Percentiles rank a stretch among this genome's conserved stretches.
phyloP scores from a whole-genome alignment of 2,329 filamentous ascomycete species.

The Colletotrichum tamarilloi region DNA sequence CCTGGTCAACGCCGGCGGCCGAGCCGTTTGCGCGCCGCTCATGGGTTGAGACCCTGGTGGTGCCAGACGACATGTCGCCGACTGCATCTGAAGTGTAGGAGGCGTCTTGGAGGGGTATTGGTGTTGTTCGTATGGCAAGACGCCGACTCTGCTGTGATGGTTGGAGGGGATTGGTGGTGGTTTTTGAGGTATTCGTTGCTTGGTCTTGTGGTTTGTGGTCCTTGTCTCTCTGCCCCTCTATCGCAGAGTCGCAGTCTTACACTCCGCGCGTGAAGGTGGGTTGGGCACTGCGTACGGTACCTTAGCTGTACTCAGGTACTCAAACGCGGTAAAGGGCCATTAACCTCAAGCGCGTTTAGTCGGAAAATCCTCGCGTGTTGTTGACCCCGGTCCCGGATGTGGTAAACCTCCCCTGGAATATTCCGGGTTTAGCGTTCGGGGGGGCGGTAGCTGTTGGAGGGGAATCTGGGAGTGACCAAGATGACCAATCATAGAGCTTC shows the following conservation, averaged over 20 bases:
- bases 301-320: not conserved
- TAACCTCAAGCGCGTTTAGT: constrained; percentile 30
- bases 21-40: constrained; percentile 54
- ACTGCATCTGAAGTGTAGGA: constrained; percentile 47
- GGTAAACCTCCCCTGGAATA: constrained; percentile 21
- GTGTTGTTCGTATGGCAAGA: not conserved
- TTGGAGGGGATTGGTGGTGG: not conserved
- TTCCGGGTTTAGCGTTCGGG: constrained; percentile 26
- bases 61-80: constrained; percentile 54
- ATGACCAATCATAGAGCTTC: constrained; percentile 25
- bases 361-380: constrained; percentile 35
- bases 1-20: constrained; percentile 43
- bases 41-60: constrained; percentile 52
- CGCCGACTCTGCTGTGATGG: not conserved
- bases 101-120: not conserved
- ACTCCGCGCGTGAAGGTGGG: not conserved
- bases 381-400: constrained; percentile 17
- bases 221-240: constrained; percentile 28
- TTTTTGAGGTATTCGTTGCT: not conserved
- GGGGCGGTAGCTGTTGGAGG: constrained; percentile 9
- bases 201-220: not conserved
- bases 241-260: constrained; percentile 7
- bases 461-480: not conserved
- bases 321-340: constrained; percentile 27
- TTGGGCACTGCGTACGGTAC: not conserved